Base-by-base conservation (phyloP, 805 yeast species). In the Lipomyces mesembrius region DNA sequence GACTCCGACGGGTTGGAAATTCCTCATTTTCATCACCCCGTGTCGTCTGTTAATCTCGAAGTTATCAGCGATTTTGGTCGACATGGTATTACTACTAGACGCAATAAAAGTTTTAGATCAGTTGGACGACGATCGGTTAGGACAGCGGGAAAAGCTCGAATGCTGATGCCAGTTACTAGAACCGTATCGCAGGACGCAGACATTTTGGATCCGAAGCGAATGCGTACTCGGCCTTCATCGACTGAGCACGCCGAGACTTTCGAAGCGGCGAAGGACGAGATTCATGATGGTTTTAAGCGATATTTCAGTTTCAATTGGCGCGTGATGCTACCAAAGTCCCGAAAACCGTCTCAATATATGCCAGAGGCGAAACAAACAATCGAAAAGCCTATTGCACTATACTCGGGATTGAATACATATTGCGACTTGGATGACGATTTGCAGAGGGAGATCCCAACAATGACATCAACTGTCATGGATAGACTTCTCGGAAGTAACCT, bases 11-110 rank as follows among this genome's bases (percentile, higher is more conserved):
- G 68, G 6, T 12, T 35, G 12, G 66, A 65, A 34, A 57, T 59
- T 3, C 71, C 62, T 46, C 66, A 65, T 25, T 65, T 51, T 37
- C 71, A 65, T 34, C 71, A 67, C 29, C 67, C 68, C 11, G 71
- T 62, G 4, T 61, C 71, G 43, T 61, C 68, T 5, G 61, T 67
- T 17, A 67, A 67, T 39, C 59, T 67, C n/a, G 71, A 67, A 43
- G 46, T 34, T 20, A 59, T 67, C 11, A 59, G 29, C 9, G 35
- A 37, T 6, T 67, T 65, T 25, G 65, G 66, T 5, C 55, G 57
- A 35, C 27, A 29, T 12, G 71, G 70, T 35, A 61, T 63, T 7
- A 46, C 60, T 2, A 35, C 32, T 12, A 53, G 68, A 20, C 39
- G 58, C 14, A 25, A 29, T 25, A 11, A 32, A n/a, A 52, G 29